Conservation (phyloP, 192 early-diverging fungal genomes). For the Coemansia sp. region DNA sequence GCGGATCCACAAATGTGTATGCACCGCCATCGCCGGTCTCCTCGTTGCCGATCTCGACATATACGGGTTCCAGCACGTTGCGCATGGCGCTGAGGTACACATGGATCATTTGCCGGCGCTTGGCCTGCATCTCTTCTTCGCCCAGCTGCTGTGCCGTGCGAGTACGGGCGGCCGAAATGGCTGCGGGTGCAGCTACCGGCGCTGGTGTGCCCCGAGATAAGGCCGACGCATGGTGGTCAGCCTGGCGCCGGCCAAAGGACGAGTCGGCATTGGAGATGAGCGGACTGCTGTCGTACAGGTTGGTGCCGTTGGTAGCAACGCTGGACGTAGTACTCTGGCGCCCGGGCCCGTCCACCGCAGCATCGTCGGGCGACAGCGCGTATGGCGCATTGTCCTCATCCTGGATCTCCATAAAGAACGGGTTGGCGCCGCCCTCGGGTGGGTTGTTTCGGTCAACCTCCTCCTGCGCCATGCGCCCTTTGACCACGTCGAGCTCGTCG, state of each 20-base stretch:
- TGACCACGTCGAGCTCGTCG: conserved; percentile 63
- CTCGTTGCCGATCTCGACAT: conserved; percentile 57
- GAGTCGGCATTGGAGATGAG: conserved; percentile 38
- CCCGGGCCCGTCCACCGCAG: neutral
- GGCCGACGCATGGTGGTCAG: conserved; percentile 3
- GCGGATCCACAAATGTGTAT: conserved; percentile 82
- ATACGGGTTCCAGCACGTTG: conserved; percentile 63
- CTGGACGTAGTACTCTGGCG: conserved; percentile 33
- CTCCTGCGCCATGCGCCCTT: conserved; percentile 50
- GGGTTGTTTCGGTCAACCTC: conserved; percentile 54
- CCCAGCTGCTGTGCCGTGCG: conserved; percentile 25
- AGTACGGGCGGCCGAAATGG: conserved; percentile 6
- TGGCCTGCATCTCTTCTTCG: conserved; percentile 30
- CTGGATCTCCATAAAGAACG: conserved; percentile 41
- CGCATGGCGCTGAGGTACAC: conserved; percentile 57
- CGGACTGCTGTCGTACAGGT: conserved; percentile 44
- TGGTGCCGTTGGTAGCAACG: conserved; percentile 30
- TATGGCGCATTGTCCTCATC: conserved; percentile 17
- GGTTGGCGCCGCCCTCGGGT: conserved; percentile 39
- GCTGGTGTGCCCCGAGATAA: neutral
- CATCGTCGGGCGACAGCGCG: conserved; percentile 1
- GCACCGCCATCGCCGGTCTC: conserved; percentile 47
- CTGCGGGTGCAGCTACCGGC: neutral
- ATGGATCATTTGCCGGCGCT: conserved; percentile 50
- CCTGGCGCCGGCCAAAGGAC: neutral